These are phyloP conservation scores for Hyphopichia pseudoburtonii DNA, from an alignment of 1,139 yeast species.

Conservation along the genomic window DNA sequence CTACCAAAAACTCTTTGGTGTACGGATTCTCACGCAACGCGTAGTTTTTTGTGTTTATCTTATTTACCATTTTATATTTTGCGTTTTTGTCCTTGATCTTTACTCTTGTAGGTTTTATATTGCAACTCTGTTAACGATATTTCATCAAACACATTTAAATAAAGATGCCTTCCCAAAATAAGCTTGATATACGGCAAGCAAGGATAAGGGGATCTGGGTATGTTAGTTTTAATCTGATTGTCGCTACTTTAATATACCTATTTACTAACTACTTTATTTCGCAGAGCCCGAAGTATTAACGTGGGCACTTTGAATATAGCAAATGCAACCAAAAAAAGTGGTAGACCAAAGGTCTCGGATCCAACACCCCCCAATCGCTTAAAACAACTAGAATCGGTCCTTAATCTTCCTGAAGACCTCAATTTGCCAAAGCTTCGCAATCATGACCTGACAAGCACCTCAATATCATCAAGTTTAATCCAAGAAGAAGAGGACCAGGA, in stretches of 20 bases:
- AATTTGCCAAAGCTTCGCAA: slow-evolving; percentile 20
- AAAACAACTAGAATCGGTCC: slow-evolving; percentile 23
- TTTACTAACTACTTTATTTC: neutral
- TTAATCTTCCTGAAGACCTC: slow-evolving; percentile 23
- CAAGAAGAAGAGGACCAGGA: neutral
- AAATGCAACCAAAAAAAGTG: neutral
- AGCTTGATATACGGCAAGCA: slow-evolving; percentile 13
- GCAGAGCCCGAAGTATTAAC: slow-evolving; percentile 8
- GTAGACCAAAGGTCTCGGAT: neutral
- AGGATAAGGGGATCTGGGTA: slow-evolving; percentile 46
- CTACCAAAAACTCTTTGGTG: neutral
- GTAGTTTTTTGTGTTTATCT: neutral
- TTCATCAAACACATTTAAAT: too few relatives aligned
- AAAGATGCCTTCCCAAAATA: slow-evolving; percentile 1
- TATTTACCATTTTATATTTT: too few relatives aligned
- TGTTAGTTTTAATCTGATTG: slow-evolving; percentile 15
- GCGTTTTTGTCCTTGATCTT: neutral
- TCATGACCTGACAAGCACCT: too few relatives aligned
- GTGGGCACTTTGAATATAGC: slow-evolving; percentile 9
- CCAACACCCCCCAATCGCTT: slow-evolving; percentile 1
- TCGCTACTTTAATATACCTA: neutral
- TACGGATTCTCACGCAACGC: neutral
- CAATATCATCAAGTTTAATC: too few relatives aligned
- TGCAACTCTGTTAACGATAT: too few relatives aligned
- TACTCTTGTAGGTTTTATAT: too few relatives aligned